phyloP scores from a whole-genome alignment of 257 asterid species.

The Solanum megistacrolobum region DNA sequence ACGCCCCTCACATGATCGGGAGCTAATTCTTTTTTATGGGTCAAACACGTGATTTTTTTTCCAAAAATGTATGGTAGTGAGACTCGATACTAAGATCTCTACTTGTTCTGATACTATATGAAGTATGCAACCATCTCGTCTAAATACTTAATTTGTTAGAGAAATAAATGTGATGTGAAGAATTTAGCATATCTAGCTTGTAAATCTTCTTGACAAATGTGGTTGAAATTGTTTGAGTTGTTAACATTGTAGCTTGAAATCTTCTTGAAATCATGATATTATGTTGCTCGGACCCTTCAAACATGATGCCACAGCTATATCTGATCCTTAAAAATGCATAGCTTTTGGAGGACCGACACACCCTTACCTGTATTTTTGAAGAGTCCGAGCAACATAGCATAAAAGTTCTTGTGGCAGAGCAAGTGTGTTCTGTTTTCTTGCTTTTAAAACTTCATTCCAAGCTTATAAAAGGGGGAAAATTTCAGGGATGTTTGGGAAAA shows the following conservation, averaged over 20 bases:
- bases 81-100: neutral
- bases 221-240: neutral
- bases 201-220: neutral
- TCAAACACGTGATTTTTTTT: fast-evolving
- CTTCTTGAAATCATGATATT: neutral
- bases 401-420: neutral
- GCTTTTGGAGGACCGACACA: neutral
- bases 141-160: neutral
- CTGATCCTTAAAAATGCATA: neutral
- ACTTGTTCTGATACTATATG: neutral
- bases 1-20: fast-evolving
- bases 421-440: neutral
- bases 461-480: neutral
- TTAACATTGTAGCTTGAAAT: neutral
- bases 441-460: neutral
- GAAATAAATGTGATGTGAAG: neutral
- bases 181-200: neutral
- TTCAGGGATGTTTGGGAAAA: constrained; percentile 62
- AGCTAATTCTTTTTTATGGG: neutral
- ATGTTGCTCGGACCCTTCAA: neutral
- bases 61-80: neutral
- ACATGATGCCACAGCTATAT: neutral
- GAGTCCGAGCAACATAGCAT: neutral
- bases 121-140: neutral
- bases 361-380: neutral